Percentiles rank a stretch among this genome's conserved stretches.
phyloP scores from a whole-genome alignment of 139 green algal genomes.

The Volvox reticuliferus region DNA sequence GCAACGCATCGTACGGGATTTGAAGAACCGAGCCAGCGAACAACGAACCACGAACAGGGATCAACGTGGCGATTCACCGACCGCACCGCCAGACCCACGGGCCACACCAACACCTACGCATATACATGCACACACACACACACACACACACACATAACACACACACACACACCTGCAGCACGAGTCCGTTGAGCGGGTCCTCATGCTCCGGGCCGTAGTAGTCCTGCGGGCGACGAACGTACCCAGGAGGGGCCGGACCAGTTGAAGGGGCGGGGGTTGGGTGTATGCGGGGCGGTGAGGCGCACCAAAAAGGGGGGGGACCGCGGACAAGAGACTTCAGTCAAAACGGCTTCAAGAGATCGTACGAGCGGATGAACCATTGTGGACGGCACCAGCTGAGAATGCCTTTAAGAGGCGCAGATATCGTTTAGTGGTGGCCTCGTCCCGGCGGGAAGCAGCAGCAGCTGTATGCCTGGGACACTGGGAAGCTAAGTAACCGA shows the following conservation, averaged over 20 bases:
- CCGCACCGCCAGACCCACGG: neutral
- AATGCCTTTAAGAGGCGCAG: too few relatives aligned
- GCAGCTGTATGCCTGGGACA: too few relatives aligned
- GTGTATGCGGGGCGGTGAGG: neutral
- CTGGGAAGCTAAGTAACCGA: too few relatives aligned
- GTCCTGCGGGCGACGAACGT: constrained; percentile 2
- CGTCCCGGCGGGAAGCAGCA: too few relatives aligned
- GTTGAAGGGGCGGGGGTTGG: neutral
- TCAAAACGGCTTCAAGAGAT: too few relatives aligned
- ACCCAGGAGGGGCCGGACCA: neutral
- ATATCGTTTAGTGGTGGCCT: too few relatives aligned
- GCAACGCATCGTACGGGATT: too few relatives aligned
- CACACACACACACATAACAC: too few relatives aligned
- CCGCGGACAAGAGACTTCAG: too few relatives aligned
- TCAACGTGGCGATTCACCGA: neutral
- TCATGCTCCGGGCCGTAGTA: constrained; percentile 70
- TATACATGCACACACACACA: neutral
- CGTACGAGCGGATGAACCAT: too few relatives aligned
- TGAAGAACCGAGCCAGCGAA: neutral
- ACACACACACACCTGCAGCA: constrained; percentile 26
- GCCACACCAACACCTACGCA: neutral
- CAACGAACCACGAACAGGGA: neutral
- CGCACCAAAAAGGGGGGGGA: neutral
- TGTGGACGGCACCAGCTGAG: too few relatives aligned
- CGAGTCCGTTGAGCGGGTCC: constrained; percentile 68